These are phyloP conservation scores for Claviceps sp. DNA, from an alignment of 2,329 filamentous ascomycete genomes.

Conservation along the genomic window DNA sequence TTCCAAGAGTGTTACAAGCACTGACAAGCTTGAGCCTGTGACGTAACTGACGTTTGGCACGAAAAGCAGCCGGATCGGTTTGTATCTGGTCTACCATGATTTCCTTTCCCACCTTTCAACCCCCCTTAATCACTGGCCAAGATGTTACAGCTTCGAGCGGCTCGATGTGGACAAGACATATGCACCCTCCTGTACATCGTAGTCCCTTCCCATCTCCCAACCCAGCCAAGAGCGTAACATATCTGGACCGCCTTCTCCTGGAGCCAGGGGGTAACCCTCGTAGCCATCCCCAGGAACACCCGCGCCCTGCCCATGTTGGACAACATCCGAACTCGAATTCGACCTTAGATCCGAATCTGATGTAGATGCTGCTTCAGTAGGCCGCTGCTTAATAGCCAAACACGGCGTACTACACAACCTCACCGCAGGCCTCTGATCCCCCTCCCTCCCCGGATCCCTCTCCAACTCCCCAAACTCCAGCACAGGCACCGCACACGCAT, in stretches of 20 bases:
- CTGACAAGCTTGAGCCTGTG: too few species aligned
- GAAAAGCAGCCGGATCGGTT: too few species aligned
- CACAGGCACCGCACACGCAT: slow-evolving; percentile 87
- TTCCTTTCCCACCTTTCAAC: not conserved
- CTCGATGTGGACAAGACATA: slow-evolving; percentile 29
- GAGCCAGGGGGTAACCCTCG: slow-evolving; percentile 39
- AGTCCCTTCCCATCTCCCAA: slow-evolving; percentile 61
- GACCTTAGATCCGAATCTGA: slow-evolving; percentile 7
- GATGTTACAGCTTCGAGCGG: slow-evolving; percentile 18
- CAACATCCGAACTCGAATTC: slow-evolving; percentile 13
- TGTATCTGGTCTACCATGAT: not conserved
- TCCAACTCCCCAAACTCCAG: slow-evolving; percentile 63
- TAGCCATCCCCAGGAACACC: slow-evolving; percentile 59
- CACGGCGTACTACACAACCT: slow-evolving; percentile 57
- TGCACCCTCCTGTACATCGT: slow-evolving; percentile 49
- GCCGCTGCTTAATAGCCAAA: slow-evolving; percentile 40
- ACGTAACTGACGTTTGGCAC: too few species aligned
- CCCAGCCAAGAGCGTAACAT: slow-evolving; percentile 60
- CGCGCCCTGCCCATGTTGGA: slow-evolving; percentile 45
- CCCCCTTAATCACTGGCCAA: too few species aligned
- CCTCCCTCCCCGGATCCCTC: slow-evolving; percentile 31
- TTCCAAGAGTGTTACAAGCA: too few species aligned
- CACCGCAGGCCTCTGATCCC: slow-evolving; percentile 59
- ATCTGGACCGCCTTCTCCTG: slow-evolving; percentile 61
- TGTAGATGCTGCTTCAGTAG: slow-evolving; percentile 8